Evolutionary conservation across 2,329 filamentous ascomycete species (phyloP).

Genomic region (Lasiodiplodia gonubiensis): DNA sequence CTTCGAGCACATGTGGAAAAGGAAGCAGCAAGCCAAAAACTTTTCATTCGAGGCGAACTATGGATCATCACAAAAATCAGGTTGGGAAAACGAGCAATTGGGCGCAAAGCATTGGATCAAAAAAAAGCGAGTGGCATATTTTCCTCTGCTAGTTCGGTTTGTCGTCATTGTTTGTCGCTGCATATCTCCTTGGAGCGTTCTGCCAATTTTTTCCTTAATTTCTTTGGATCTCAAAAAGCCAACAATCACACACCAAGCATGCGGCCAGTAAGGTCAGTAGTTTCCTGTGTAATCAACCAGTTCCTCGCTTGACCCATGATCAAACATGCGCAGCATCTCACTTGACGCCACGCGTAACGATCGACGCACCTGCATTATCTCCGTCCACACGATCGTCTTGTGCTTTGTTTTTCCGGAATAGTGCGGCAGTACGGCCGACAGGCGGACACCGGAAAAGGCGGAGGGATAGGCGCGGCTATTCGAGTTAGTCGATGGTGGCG

Average conservation of each 20-base stretch:
- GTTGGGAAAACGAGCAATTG: background rate
- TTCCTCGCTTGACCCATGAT: background rate
- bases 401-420: background rate
- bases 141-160: background rate
- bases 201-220: background rate
- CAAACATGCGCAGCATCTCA: background rate
- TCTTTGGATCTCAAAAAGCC: background rate
- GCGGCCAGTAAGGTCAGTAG: background rate
- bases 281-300: background rate
- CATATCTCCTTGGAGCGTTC: background rate
- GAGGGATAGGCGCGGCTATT: background rate
- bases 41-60: background rate
- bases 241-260: background rate
- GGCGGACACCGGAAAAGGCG: background rate
- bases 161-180: background rate
- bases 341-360: background rate
- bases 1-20: background rate
- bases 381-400: background rate
- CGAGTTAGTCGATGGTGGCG: background rate
- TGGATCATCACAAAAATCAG: background rate
- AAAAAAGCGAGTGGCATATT: background rate
- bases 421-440: background rate
- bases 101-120: background rate
- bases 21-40: background rate
- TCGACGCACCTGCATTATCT: background rate